Evolutionary conservation across 164 flowering plant genomes (phyloP), one percentile per base, ranked within the genome.

Genomic region (Taxillus chinensis): DNA sequence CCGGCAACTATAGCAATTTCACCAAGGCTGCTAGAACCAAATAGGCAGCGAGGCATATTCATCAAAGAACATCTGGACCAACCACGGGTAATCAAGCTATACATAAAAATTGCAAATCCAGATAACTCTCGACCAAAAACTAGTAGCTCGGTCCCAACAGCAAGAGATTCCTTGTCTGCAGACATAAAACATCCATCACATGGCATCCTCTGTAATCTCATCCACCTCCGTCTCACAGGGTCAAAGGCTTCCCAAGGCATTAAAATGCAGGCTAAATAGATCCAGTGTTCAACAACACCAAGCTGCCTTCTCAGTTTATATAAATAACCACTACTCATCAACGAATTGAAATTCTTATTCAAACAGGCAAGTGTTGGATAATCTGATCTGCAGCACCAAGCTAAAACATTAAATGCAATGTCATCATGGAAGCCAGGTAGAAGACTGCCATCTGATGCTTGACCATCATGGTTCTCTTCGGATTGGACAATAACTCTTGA

Each of bases 391-490:
- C 65, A 52, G 51, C 63, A 43, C 72, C 80, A 58, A 43, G 80
- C 77, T 5, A 74, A 67, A 58, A 59, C 45, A 67, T 70, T 66
- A 15, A 68, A 55, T n/a, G 80, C 76, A 11, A 65, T 57, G 51
- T 79, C 83, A 67, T 77, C 75, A 62, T 51, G 53, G 51, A 79
- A 74, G 39, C 83, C 83, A 45, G 78, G 80, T 13, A 77, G 45
- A 49, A 74, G 54, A 64, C 68, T 56, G 48, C 68, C 74, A 48
- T 53, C 69, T 13, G 80, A 67, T 63, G 68, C 64, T 48, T 64
- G 64, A 61, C 64, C 66, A 63, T 57, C 56, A 27, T 57, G 52
- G 62, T 70, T 67, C 27, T 63, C 72, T 61, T 74, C 76, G 55
- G 71, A 14, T 37, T 52, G 56, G 41, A 15, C 52, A 64, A 50